Conservation (phyloP, 768 basidiomycete genomes). For the Crepidotus variabilis region DNA sequence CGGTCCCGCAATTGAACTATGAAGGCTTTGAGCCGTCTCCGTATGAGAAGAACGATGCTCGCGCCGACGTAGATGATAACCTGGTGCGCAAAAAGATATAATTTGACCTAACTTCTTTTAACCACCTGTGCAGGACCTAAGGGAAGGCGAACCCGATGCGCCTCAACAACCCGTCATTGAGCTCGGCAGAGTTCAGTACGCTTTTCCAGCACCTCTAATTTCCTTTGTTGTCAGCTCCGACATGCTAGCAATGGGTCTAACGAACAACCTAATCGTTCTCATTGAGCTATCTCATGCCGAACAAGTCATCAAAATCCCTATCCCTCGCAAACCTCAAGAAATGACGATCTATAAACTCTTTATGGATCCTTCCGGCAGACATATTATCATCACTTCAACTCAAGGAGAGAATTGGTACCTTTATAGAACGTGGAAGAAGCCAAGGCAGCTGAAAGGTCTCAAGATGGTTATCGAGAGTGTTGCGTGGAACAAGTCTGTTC, state of each 20-base stretch:
- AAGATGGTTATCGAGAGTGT: constrained; percentile 88
- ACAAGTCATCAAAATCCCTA: constrained; percentile 77
- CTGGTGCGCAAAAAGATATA: constrained; percentile 19
- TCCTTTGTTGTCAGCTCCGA: constrained; percentile 85
- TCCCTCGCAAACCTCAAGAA: constrained; percentile 71
- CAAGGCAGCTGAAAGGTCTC: constrained; percentile 72
- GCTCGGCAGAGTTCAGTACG: constrained; percentile 85
- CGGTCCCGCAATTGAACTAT: constrained; percentile 64
- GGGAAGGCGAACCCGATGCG: constrained; percentile 26
- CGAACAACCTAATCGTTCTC: constrained; percentile 74
- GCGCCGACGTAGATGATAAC: constrained; percentile 36
- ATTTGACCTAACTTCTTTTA: constrained; percentile 17
- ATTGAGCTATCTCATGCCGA: constrained; percentile 89
- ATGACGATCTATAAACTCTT: constrained; percentile 81
- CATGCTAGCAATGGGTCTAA: constrained; percentile 79
- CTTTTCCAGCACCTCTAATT: constrained; percentile 79
- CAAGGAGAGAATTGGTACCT: constrained; percentile 96
- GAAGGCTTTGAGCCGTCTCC: constrained; percentile 87
- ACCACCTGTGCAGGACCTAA: constrained; percentile 3
- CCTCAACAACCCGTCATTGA: constrained; percentile 69
- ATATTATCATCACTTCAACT: constrained; percentile 80
- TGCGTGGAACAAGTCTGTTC: constrained; percentile 80
- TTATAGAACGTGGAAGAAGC: constrained; percentile 77
- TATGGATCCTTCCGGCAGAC: constrained; percentile 89
- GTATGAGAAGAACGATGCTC: constrained; percentile 45